Percentiles rank a stretch among this genome's conserved stretches.
These are phyloP conservation scores for Backusella tuberculispora DNA, from an alignment of 192 early-diverging fungal species.

Conservation along the genomic window DNA sequence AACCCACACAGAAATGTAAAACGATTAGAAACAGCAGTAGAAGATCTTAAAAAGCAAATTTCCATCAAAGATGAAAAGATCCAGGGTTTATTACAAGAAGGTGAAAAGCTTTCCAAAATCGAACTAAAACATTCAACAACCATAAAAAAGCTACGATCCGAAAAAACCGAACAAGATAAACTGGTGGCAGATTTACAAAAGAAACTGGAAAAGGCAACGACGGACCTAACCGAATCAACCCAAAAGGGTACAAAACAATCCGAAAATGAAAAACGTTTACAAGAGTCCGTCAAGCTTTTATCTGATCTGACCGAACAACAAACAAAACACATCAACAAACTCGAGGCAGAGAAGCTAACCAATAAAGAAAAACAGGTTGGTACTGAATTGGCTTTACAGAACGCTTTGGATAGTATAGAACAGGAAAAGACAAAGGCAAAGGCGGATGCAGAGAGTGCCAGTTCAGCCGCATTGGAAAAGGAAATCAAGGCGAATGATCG, in stretches of 20 bases:
- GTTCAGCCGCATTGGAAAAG: conserved; percentile 50
- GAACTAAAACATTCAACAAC: conserved; percentile 72
- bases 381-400: conserved; percentile 2
- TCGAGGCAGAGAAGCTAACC: conserved; percentile 23
- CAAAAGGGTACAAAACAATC: conserved; percentile 43
- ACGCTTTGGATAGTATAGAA: conserved; percentile 22
- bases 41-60: conserved; percentile 46
- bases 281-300: conserved; percentile 35
- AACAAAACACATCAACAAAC: conserved; percentile 35
- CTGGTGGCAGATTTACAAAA: conserved; percentile 48
- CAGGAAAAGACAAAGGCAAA: conserved; percentile 26
- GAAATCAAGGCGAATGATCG: conserved; percentile 49
- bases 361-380: conserved; percentile 20
- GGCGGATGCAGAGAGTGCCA: conserved; percentile 37
- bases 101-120: conserved; percentile 78
- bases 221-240: conserved; percentile 54
- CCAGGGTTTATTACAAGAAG: conserved; percentile 50
- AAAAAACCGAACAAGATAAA: conserved; percentile 67
- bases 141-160: conserved; percentile 74
- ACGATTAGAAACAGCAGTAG: conserved; percentile 43
- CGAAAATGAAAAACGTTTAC: conserved; percentile 45
- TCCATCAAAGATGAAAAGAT: conserved; percentile 53
- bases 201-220: conserved; percentile 50
- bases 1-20: conserved; percentile 7
- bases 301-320: conserved; percentile 35